These are phyloP conservation scores for Lolium multiflorum DNA, from an alignment of 176 grass and related monocot species.

Conservation along the genomic window DNA sequence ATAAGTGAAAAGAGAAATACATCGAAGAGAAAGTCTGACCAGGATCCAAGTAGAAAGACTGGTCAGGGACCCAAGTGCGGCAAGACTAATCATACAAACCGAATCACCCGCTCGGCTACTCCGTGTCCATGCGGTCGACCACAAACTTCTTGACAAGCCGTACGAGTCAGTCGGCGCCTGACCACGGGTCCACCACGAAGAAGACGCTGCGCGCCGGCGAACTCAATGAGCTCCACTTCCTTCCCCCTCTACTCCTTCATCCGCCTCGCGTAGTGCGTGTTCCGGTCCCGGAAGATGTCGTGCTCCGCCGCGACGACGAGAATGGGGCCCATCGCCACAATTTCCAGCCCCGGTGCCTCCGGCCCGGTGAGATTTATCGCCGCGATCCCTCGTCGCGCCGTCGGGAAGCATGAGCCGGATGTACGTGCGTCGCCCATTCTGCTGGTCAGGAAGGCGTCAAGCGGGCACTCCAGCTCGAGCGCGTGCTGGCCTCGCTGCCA, in stretches of 20 bases:
- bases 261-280: slow-evolving; percentile 47
- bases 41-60: background rate
- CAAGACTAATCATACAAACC: background rate
- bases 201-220: slow-evolving; percentile 40
- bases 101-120: background rate
- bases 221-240: slow-evolving; percentile 37
- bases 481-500: slow-evolving; percentile 38
- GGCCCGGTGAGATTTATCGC: slow-evolving; percentile 38
- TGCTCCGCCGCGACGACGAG: slow-evolving; percentile 47
- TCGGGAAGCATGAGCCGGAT: slow-evolving; percentile 40
- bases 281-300: slow-evolving; percentile 51
- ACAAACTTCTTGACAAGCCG: slow-evolving; percentile 33
- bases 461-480: slow-evolving; percentile 47
- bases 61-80: background rate
- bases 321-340: slow-evolving; percentile 25
- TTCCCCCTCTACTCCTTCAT: slow-evolving; percentile 54
- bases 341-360: slow-evolving; percentile 33
- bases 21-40: background rate
- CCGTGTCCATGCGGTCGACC: slow-evolving; percentile 43
- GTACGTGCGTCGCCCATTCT: slow-evolving; percentile 42
- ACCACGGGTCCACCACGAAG: slow-evolving; percentile 30
- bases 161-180: slow-evolving; percentile 49
- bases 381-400: slow-evolving; percentile 33
- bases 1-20: background rate
- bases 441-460: slow-evolving; percentile 22